phyloP scores from a whole-genome alignment of 2,329 filamentous ascomycete species.

The Xylaria sp. region DNA sequence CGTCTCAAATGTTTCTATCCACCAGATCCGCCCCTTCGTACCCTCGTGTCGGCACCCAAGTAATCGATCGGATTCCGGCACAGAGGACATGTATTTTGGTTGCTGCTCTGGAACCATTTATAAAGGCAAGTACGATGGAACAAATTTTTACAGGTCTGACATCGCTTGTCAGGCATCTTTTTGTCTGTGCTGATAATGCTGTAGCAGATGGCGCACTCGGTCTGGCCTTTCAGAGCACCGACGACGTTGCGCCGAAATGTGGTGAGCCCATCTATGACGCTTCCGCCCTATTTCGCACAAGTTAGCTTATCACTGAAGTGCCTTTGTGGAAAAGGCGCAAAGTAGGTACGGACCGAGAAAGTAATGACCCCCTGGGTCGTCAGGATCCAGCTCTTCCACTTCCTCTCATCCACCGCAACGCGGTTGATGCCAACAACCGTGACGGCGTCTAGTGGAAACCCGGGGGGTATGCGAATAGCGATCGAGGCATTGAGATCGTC shows the following conservation, averaged over 20 bases:
- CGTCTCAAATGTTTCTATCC: constrained; percentile 7
- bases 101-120: constrained; percentile 97
- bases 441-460: constrained; percentile 84
- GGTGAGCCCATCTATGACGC: constrained; percentile 84
- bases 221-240: constrained; percentile 89
- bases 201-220: constrained; percentile 97
- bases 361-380: constrained; percentile 92
- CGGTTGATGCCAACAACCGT: constrained; percentile 80
- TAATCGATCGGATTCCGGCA: constrained; percentile 88
- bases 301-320: constrained; percentile 19
- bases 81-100: constrained; percentile 89
- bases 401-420: constrained; percentile 87
- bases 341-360: constrained; percentile 69
- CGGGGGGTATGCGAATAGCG: constrained; percentile 79
- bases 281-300: constrained; percentile 71
- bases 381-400: constrained; percentile 91
- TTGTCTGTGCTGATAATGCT: constrained; percentile 90
- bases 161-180: constrained; percentile 90
- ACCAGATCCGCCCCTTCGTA: constrained; percentile 36
- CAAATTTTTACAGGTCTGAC: constrained; percentile 89
- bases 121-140: constrained; percentile 93
- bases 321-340: not conserved
- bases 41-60: constrained; percentile 47
- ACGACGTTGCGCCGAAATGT: constrained; percentile 89
- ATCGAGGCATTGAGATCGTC: constrained; percentile 89